Evolutionary conservation across 2,329 filamentous ascomycete genomes (phyloP), one percentile per base, ranked within the genome.

Genomic region (Fusarium sp.): DNA sequence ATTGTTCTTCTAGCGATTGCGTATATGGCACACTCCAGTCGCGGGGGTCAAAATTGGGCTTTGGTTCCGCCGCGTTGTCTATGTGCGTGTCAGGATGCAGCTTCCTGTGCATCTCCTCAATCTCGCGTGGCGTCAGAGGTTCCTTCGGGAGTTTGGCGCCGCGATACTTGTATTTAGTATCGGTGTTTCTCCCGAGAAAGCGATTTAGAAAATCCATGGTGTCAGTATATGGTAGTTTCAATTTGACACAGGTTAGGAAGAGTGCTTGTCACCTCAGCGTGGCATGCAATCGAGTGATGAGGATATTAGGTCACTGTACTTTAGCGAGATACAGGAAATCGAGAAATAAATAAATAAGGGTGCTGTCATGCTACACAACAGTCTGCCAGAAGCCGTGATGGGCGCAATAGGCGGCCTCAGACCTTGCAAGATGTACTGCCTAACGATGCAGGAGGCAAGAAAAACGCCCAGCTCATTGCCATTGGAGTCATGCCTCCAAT

Each of bases 51-150:
- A 50, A 12, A 3, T 16, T 15, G 25, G 43, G 16, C 19, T 50
- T 18, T 37, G n/a, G 42, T 9, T 59, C 56, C 11, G 5, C 11
- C 5, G 33, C 56, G 9, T 59, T 59, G 2, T 59, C 23, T 52
- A 1, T 12, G 9, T 52, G 56, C 21, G 56, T 59, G 21, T 25
- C 25, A 2, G 43, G 56, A 52, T 59, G 16, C 12, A 59, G 21
- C 56, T 50, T 59, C 3, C 9, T 37, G 15, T 59, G 33, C 56
- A 59, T 37, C 16, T 59, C 56, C 33, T 59, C 56, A 38, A 59
- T 52, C 25, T 59, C 43, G 4, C 43, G 43, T 4, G 56, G 56
- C 10, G 56, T 59, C 3, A 59, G 9, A 21, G 56, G 56, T 21
- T 59, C 9, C 7, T 38, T 16, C 6, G 56, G 43, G 3, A 59